Base-by-base conservation (phyloP, 495 filamentous ascomycete species). In the Penicillium waksmanii region DNA sequence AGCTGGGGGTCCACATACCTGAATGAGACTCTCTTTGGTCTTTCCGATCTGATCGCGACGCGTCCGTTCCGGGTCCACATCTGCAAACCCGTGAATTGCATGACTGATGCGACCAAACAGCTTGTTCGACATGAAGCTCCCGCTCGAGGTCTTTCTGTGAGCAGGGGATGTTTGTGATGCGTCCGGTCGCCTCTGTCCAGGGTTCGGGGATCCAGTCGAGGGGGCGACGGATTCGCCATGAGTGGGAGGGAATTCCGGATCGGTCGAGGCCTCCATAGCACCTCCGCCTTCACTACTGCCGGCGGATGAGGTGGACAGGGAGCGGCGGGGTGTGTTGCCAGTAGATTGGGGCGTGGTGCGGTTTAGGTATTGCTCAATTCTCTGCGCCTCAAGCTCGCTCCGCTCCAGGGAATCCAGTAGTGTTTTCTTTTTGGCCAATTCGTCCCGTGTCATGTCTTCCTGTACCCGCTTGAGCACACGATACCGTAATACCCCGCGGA, bases 31-130 rank as follows among this genome's bases (percentile, higher is more conserved):
- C 74, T 98, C 95, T 58, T 87, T 86, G 3, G 95, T 98, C 79
- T 97, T 97, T 5, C 93, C 92, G 56, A 98, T 96, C 57, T 91
- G 90, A 71, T 98, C 95, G 38, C 96, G 83, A 55, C 95, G 82
- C 34, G 92, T 97, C 54, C 92, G 79, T 78, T 97, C 96, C 0
- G 95, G 95, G 66, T 98, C 95, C 31, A 93, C 90, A 71, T 98
- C 95, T 3, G 93, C 93, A 67, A 97, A 92, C 17, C 96, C 96
- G 69, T 97, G 92, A 25, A 97, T 89, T 0, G 96, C 94, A 77
- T 98, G 93, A 60, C 88, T 94, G 56, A 98, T 87, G 11, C 93
- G 87, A 19, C 93, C 93, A 71, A 98, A 97, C n/a, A 97, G 89
- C 72, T 90, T 96, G 71, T 89, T 95, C 27, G 91, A 87, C 51